phyloP scores from a whole-genome alignment of 2,329 filamentous ascomycete species.

The Esteya vermicola region DNA sequence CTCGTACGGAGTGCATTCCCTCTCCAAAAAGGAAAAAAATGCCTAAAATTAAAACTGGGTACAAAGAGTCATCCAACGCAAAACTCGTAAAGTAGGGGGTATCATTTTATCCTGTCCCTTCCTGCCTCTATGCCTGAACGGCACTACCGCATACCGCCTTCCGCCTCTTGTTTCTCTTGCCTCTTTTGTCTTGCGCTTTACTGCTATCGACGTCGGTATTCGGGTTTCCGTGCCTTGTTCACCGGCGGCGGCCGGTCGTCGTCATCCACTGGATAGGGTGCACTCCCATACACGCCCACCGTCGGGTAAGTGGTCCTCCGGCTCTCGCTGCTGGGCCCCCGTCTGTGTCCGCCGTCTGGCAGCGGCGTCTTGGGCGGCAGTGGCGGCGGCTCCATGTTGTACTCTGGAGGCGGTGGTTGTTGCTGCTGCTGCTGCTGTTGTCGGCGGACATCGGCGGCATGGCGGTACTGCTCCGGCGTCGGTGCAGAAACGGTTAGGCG shows the following conservation, averaged over 20 bases:
- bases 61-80: too few relatives aligned
- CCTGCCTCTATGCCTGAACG: too few relatives aligned
- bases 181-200: not conserved
- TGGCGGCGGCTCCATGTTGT: conserved; percentile 49
- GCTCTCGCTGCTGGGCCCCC: conserved; percentile 14
- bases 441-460: conserved; percentile 18
- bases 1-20: too few relatives aligned
- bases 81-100: too few relatives aligned
- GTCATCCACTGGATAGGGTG: conserved; percentile 71
- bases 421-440: conserved; percentile 12
- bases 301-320: not conserved
- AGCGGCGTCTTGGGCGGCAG: conserved; percentile 67
- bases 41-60: too few relatives aligned
- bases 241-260: conserved; percentile 72
- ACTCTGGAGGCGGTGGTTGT: not conserved
- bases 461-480: conserved; percentile 43
- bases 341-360: conserved; percentile 33
- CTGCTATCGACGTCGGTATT: conserved; percentile 27
- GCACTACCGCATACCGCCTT: too few relatives aligned
- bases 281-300: conserved; percentile 15
- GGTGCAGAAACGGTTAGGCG: conserved; percentile 41
- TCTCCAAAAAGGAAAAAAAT: too few relatives aligned
- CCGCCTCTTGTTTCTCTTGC: not conserved
- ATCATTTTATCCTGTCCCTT: too few relatives aligned
- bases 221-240: conserved; percentile 76